Evolutionary conservation across 139 green algal species (phyloP).

Genomic region (Coelastrella sp.): DNA sequence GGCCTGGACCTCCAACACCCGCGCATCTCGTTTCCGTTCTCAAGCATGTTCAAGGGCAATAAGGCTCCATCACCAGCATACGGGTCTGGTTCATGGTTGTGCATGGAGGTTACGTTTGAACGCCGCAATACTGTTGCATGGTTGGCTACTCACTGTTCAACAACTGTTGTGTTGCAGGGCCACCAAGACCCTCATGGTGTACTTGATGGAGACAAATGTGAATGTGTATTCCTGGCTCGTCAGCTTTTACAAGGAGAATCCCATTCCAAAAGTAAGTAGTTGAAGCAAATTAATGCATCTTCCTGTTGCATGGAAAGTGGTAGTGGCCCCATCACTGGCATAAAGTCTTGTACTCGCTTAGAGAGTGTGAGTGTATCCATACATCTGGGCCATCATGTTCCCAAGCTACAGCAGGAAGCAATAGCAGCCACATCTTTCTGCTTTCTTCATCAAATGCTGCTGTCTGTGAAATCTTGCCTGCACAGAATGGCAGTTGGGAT

Average conservation of each 20-base stretch:
- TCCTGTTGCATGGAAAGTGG: neutral
- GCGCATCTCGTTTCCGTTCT: neutral
- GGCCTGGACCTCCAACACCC: neutral
- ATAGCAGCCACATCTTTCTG: no score
- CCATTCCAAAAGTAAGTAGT: constrained; percentile 68
- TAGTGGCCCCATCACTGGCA: neutral
- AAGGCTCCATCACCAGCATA: neutral
- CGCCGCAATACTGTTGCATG: neutral
- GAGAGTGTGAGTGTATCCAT: no score
- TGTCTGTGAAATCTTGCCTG: no score
- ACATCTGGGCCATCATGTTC: no score
- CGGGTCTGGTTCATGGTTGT: neutral
- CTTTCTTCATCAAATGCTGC: no score
- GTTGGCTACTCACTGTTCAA: neutral
- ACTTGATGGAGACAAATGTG: constrained; percentile 80
- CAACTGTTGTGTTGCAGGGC: constrained; percentile 59
- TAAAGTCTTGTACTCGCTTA: no score
- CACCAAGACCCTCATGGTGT: constrained; percentile 81
- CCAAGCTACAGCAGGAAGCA: no score
- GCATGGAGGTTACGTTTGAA: neutral
- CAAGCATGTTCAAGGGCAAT: neutral
- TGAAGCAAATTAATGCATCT: neutral
- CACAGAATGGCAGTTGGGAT: constrained; percentile 79
- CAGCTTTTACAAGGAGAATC: constrained; percentile 65
- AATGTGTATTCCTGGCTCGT: constrained; percentile 75